Percentiles rank a stretch among this genome's conserved stretches.
phyloP scores from a whole-genome alignment of 139 green algal genomes.

The Pseudopediastrum boryanum region DNA sequence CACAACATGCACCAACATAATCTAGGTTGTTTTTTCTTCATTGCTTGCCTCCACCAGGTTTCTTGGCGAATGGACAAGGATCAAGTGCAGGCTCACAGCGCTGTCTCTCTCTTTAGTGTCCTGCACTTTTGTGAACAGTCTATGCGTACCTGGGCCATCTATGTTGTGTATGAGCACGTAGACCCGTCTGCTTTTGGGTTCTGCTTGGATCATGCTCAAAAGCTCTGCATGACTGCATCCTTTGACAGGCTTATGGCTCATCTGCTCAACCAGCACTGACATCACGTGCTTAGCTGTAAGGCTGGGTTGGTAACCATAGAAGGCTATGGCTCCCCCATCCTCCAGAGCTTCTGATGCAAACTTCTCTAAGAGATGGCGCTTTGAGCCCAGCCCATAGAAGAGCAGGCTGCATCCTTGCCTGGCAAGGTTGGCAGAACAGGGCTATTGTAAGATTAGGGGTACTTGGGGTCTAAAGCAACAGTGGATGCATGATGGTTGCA shows the following conservation, averaged over 20 bases:
- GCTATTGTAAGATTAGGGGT: too few relatives aligned
- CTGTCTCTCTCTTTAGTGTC: too few relatives aligned
- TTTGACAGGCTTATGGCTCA: constrained; percentile 22
- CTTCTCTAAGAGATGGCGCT: constrained; percentile 70
- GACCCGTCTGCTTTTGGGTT: constrained; percentile 38
- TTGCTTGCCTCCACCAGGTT: too few relatives aligned
- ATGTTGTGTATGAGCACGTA: constrained; percentile 91
- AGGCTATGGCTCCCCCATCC: constrained; percentile 57
- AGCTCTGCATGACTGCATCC: constrained; percentile 20
- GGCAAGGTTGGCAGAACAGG: constrained; percentile 4
- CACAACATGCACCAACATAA: too few relatives aligned
- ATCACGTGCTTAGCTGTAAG: constrained; percentile 57
- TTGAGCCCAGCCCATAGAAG: constrained; percentile 89
- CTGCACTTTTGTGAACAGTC: too few relatives aligned
- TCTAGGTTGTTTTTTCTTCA: too few relatives aligned
- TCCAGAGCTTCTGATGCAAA: constrained; percentile 61
- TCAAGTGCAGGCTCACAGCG: too few relatives aligned
- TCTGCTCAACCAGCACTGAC: constrained; percentile 16
- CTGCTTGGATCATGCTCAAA: constrained; percentile 4
- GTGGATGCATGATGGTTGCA: too few relatives aligned
- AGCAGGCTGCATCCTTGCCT: constrained; percentile 75
- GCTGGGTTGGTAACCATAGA: constrained; percentile 58
- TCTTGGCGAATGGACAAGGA: too few relatives aligned
- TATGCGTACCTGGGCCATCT: constrained; percentile 82
- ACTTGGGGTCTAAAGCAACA: too few relatives aligned